phyloP scores from a whole-genome alignment of 1,139 yeast genomes.

The Taiozyma sp. region DNA sequence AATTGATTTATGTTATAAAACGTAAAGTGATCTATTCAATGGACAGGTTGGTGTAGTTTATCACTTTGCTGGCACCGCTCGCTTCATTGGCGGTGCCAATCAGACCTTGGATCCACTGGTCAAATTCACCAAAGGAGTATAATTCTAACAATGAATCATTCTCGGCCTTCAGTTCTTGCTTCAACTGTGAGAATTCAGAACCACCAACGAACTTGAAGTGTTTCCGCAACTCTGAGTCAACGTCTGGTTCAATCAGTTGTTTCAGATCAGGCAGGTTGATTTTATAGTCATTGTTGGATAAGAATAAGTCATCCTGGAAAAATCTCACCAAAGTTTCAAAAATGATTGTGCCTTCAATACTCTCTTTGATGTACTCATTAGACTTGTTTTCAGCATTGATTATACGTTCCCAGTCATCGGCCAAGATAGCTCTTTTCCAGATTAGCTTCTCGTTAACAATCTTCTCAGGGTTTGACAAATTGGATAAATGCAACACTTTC shows the following conservation, averaged over 20 bases:
- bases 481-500: constrained; percentile 33
- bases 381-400: constrained; percentile 37
- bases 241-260: constrained; percentile 13
- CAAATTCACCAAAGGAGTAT: constrained; percentile 25
- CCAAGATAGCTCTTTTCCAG: constrained; percentile 64
- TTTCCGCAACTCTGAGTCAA: constrained; percentile 18
- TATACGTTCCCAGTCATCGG: constrained; percentile 52
- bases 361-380: constrained; percentile 39
- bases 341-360: constrained; percentile 40
- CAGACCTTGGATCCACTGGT: constrained; percentile 32
- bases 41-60: constrained; percentile 31
- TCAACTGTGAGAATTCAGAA: constrained; percentile 21
- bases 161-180: constrained; percentile 26
- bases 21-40: constrained; percentile 17
- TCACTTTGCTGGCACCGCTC: constrained; percentile 28
- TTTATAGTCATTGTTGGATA: constrained; percentile 18
- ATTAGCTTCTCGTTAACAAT: constrained; percentile 34
- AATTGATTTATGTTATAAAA: not conserved
- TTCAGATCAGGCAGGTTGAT: constrained; percentile 27
- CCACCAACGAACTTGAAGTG: constrained; percentile 22
- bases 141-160: constrained; percentile 21
- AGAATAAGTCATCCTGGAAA: constrained; percentile 30
- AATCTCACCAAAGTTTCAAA: constrained; percentile 37
- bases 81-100: constrained; percentile 32
- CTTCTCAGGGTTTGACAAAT: constrained; percentile 27